These are phyloP conservation scores for Rutstroemia sp. DNA, from an alignment of 2,329 filamentous ascomycete species.

Conservation along the genomic window DNA sequence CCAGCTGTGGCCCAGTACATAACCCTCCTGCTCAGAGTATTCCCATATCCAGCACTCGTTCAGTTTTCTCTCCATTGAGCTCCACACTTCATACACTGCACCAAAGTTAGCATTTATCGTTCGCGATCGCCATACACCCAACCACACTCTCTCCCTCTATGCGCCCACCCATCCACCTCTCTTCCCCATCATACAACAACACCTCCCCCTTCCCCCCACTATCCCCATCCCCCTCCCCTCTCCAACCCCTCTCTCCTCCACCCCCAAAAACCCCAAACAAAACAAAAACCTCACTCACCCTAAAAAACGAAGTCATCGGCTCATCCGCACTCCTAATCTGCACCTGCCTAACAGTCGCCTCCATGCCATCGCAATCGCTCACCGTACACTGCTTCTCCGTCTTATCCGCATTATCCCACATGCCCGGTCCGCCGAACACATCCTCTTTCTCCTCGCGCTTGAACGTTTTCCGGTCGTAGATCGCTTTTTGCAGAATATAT, in stretches of 20 bases:
- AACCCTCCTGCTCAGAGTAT: background rate
- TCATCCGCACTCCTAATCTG: slow-evolving; percentile 98
- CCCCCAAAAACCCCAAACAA: background rate
- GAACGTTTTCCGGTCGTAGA: slow-evolving; percentile 69
- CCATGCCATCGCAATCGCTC: slow-evolving; percentile 69
- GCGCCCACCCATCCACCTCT: slow-evolving; percentile 8
- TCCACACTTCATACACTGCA: slow-evolving; percentile 58
- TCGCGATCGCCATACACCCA: background rate
- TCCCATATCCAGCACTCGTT: background rate
- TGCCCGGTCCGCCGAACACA: slow-evolving; percentile 79
- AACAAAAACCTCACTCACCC: slow-evolving; percentile 42
- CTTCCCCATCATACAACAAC: background rate
- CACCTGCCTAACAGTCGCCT: slow-evolving; percentile 92
- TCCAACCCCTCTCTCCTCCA: no score
- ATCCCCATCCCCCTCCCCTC: background rate
- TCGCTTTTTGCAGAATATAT: slow-evolving; percentile 71
- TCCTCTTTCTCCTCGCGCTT: slow-evolving; percentile 83
- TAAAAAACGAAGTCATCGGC: slow-evolving; percentile 95
- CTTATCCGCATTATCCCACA: slow-evolving; percentile 90
- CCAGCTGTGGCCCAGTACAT: background rate
- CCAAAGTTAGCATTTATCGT: slow-evolving; percentile 7
- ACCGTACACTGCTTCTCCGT: slow-evolving; percentile 74
- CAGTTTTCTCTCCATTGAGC: slow-evolving; percentile 61
- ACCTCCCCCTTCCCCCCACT: background rate
- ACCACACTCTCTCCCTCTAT: background rate